Evolutionary conservation across 2,329 filamentous ascomycete species (phyloP), one percentile per base, ranked within the genome.

Genomic region (Pseudogymnoascus sp.): DNA sequence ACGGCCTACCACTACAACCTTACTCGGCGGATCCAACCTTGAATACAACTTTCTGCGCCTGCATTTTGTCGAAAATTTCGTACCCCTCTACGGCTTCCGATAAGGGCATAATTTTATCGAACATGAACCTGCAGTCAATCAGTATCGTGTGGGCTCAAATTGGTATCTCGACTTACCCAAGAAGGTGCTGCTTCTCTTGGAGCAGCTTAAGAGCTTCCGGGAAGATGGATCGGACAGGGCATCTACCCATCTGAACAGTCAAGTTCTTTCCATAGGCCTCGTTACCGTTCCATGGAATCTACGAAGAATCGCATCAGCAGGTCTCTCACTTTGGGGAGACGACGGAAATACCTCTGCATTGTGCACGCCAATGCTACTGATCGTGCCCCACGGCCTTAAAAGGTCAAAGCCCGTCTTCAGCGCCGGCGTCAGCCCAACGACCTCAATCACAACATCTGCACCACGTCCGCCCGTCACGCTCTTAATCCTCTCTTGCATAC

Each of bases 401-500:
- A 91, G 73, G 33, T 91, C 87, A 73, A 86, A 91, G 0, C 84
- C 88, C 36, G 86, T 89, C 69, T 80, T 83, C 70, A 92, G 74
- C 1, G 89, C 89, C 38, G 85, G 82, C 61, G 84, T 86, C 64
- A 87, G 75, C 0, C 89, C 89, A 25, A 92, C 89, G 5, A 90
- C 87, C 73, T 92, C 89, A 67, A 96, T 86, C 2, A 94, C 86
- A 16, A 90, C 85, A 75, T 97, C 92, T 12, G 92, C 92, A 5
- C 92, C 92, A 39, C 92, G 81, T 6, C 91, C 91, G 14, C 88
- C 81, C 0, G 91, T 94, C 58, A 87, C 82, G 67, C 90, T 88
- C 70, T 85, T 85, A 61, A 96, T 86, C 61, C 88, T 83, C 67
- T 82, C 80, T 62, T 86, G 76, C 72, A 95, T 80, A 2, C 81